A percentile compares a stretch with the other conserved stretches of the same genome.
Conservation (phyloP, 257 asterid species). For the Plectranthus barbatus region DNA sequence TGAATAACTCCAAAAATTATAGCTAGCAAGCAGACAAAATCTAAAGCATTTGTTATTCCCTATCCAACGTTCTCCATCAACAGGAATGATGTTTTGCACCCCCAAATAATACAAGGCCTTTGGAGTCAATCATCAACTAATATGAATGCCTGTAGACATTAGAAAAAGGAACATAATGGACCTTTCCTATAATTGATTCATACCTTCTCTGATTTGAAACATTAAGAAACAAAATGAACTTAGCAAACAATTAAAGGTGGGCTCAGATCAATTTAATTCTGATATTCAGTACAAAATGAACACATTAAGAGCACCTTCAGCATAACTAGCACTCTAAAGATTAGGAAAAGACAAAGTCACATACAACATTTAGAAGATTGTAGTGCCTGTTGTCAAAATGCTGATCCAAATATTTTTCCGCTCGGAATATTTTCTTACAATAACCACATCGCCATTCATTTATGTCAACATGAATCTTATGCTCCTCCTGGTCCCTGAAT, state of each 20-base stretch:
- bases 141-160: not conserved
- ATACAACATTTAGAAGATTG: constrained; percentile 75
- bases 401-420: constrained; percentile 76
- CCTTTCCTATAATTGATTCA: not conserved
- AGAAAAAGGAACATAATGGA: not conserved
- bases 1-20: not conserved
- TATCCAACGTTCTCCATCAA: not conserved
- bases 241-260: not conserved
- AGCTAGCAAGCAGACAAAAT: not conserved
- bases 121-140: not conserved
- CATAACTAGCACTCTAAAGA: not conserved
- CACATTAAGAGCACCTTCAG: not conserved
- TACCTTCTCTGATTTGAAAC: not conserved
- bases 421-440: constrained; percentile 79
- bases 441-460: constrained; percentile 91
- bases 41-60: not conserved
- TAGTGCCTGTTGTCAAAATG: constrained; percentile 90
- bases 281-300: not conserved
- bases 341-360: constrained; percentile 19
- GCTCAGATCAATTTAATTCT: not conserved
- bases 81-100: not conserved
- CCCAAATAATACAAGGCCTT: not conserved
- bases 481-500: constrained; percentile 89
- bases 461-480: constrained; percentile 69
- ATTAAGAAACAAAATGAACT: not conserved